Evolutionary conservation across 257 asterid species (phyloP), one percentile per base, ranked within the genome.

Genomic region (Solanum microdontum): DNA sequence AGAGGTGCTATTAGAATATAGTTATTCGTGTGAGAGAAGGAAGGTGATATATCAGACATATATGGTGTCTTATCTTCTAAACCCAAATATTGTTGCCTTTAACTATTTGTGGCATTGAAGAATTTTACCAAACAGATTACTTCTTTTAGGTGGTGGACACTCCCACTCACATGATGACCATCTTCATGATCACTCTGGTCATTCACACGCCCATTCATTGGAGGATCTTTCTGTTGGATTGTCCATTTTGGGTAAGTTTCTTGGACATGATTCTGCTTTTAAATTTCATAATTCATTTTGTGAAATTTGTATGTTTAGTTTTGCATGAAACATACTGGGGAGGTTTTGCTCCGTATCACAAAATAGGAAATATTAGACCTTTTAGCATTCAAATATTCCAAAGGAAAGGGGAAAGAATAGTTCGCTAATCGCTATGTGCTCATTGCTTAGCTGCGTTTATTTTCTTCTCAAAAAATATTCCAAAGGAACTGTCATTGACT

Each of bases 221-320:
- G 89, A 93, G 92, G 99, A 97, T 91, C 99, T 97, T 87, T 94
- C 99, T 15, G 82, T 95, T 60, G 99, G 99, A 88, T 87, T 97
- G 87, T 95, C 99, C 85, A 86, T 97, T 91, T 91, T 95, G 89
- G 97, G 99, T 97, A 89, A 90, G 98, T 87, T 43, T 51, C 77
- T 58, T 39, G 33, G 33, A 32, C 73, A 62, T 82, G 30, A 68
- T 72, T 69, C 28, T 39, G 69, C 40, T 33, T 66, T 45, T 48
- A 80, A 82, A 82, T 32, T 26, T 72, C 37, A 17, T 72, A 1
- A 11, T 70, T 45, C 68, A 9, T 80, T 77, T 80, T 80, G 39
- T 24, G 39, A 43, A 26, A 45, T 26, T 77, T 80, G 7, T 8
- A 14, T 26, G 24, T 43, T 7, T 43, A 43, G 21, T 79, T 24